phyloP scores from a whole-genome alignment of 1,284 basidiomycete genomes.

The Acaromyces ingoldii region DNA sequence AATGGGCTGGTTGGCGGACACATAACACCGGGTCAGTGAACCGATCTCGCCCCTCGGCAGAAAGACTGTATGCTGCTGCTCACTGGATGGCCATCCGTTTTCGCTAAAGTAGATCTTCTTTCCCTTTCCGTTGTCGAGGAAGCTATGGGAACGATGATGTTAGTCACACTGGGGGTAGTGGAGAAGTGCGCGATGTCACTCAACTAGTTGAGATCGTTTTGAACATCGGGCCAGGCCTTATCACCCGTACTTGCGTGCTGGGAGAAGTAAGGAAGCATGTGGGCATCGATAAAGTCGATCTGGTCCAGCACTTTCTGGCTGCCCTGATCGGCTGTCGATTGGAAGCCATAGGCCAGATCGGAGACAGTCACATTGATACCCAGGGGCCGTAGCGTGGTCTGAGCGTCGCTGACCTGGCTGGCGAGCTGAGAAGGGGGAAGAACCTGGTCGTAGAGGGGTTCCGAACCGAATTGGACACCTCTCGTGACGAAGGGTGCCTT shows the following conservation, averaged over 20 bases:
- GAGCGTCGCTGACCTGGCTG: conserved; percentile 55
- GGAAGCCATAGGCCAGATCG: conserved; percentile 58
- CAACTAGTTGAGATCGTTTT: conserved; percentile 59
- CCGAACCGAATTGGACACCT: conserved; percentile 67
- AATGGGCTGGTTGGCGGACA: neutral
- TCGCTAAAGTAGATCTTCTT: conserved; percentile 57
- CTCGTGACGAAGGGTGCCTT: conserved; percentile 66
- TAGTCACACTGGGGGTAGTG: neutral
- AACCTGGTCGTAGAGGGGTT: conserved; percentile 66
- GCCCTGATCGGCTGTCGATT: conserved; percentile 55
- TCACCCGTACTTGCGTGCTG: conserved; percentile 62
- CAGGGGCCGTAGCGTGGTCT: neutral
- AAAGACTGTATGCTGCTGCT: neutral
- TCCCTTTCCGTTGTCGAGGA: conserved; percentile 8
- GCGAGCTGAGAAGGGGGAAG: conserved; percentile 59
- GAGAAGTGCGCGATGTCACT: neutral
- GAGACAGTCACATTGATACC: conserved; percentile 65
- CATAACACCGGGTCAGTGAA: neutral
- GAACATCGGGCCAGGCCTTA: conserved; percentile 60
- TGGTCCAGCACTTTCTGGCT: conserved; percentile 58
- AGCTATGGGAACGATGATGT: neutral
- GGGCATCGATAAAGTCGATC: conserved; percentile 63
- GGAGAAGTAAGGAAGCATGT: conserved; percentile 71
- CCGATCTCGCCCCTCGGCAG: neutral
- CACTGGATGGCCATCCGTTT: conserved; percentile 40